A percentile compares a stretch with the other conserved stretches of the same genome.
These are phyloP conservation scores for Fusarium sororula DNA, from an alignment of 2,329 filamentous ascomycete genomes.

Conservation along the genomic window DNA sequence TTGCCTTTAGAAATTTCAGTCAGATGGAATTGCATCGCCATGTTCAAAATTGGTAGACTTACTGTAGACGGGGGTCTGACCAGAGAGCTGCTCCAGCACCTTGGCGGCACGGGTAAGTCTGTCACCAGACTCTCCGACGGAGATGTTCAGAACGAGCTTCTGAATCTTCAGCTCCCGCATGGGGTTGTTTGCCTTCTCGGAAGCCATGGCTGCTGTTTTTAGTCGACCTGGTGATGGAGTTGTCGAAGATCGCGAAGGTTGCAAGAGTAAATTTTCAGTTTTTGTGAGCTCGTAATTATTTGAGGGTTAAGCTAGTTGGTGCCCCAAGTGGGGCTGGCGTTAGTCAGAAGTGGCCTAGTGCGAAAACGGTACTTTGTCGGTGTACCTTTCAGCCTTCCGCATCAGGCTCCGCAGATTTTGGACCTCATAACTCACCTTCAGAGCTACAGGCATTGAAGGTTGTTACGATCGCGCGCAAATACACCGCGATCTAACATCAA, in stretches of 20 bases:
- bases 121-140: constrained; percentile 99
- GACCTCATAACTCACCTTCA: constrained; percentile 52
- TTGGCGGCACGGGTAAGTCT: constrained; percentile 99
- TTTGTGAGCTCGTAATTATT: constrained; percentile 51
- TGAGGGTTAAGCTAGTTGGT: constrained; percentile 48
- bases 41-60: constrained; percentile 51
- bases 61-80: constrained; percentile 99
- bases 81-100: constrained; percentile 98
- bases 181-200: constrained; percentile 94
- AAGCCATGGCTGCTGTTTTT: constrained; percentile 57
- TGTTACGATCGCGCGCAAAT: constrained; percentile 50
- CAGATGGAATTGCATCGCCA: constrained; percentile 25
- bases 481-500: constrained; percentile 51
- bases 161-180: constrained; percentile 99
- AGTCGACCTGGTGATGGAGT: constrained; percentile 49
- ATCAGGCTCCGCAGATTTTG: constrained; percentile 59
- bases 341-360: constrained; percentile 40
- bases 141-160: constrained; percentile 99
- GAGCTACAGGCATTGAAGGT: constrained; percentile 57
- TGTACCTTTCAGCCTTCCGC: constrained; percentile 52
- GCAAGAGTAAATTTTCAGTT: constrained; percentile 38
- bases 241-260: constrained; percentile 46
- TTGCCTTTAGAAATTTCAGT: constrained; percentile 71
- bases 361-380: constrained; percentile 40
- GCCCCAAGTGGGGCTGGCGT: constrained; percentile 29